phyloP scores from a whole-genome alignment of 805 yeast species.

The Candida fluviatilis region DNA sequence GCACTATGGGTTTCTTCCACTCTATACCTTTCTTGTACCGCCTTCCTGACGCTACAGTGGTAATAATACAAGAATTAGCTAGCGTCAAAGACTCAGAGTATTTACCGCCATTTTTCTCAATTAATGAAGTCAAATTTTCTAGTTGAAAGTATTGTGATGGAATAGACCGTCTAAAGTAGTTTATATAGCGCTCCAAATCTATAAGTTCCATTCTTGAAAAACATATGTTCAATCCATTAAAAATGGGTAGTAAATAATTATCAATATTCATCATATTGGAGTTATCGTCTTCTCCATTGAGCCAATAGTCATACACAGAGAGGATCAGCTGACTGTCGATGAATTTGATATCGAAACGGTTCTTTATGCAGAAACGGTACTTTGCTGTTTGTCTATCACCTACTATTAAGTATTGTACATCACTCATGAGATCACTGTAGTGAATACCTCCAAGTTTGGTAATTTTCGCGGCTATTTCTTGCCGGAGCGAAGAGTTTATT shows the following conservation, averaged over 20 bases:
- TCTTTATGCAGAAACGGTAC: conserved; percentile 46
- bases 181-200: conserved; percentile 1
- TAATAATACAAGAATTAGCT: conserved; percentile 41
- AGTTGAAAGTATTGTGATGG: conserved; percentile 18
- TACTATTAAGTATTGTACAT: conserved; percentile 55
- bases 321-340: conserved; percentile 44
- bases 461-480: conserved; percentile 43
- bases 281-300: conserved; percentile 41
- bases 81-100: conserved; percentile 48
- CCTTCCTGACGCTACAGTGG: conserved; percentile 49
- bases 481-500: conserved; percentile 36
- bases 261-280: conserved; percentile 13
- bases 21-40: conserved; percentile 49
- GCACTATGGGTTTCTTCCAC: conserved; percentile 50
- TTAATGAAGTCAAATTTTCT: conserved; percentile 26
- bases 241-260: conserved; percentile 35
- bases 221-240: conserved; percentile 43
- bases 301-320: conserved; percentile 48
- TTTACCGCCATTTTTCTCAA: conserved; percentile 46
- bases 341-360: conserved; percentile 55
- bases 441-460: conserved; percentile 56
- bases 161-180: conserved; percentile 10
- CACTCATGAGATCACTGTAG: conserved; percentile 55
- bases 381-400: conserved; percentile 57
- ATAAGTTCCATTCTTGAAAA: conserved; percentile 32